phyloP scores from a whole-genome alignment of 768 basidiomycete genomes.

The Tricholoma saponaceum region DNA sequence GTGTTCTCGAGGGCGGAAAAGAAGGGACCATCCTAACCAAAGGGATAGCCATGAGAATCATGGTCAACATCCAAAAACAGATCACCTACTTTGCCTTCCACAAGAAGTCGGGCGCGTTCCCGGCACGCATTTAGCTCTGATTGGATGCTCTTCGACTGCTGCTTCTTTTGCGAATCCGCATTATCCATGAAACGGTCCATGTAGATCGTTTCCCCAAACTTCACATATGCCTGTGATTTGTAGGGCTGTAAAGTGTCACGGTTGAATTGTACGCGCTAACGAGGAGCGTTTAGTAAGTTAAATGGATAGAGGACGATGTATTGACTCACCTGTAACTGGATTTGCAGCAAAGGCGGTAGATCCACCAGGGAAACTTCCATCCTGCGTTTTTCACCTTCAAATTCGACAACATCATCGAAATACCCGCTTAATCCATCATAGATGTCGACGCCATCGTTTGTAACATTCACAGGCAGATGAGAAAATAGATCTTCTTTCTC shows the following conservation, averaged over 20 bases:
- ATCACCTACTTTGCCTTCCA: constrained; percentile 63
- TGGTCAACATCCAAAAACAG: not conserved
- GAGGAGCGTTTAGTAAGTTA: constrained; percentile 6
- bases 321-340: constrained; percentile 82
- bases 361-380: constrained; percentile 88
- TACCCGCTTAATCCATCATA: constrained; percentile 92
- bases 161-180: constrained; percentile 67
- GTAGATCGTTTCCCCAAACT: constrained; percentile 80
- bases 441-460: constrained; percentile 83
- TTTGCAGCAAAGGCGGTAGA: constrained; percentile 86
- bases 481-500: constrained; percentile 93
- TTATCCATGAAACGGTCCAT: constrained; percentile 91
- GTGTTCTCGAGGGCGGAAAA: constrained; percentile 52
- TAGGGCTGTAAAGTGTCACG: constrained; percentile 86
- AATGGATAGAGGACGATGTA: not conserved
- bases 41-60: not conserved
- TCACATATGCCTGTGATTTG: constrained; percentile 95
- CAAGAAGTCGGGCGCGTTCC: constrained; percentile 63
- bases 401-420: constrained; percentile 85
- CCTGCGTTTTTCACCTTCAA: constrained; percentile 79
- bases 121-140: constrained; percentile 57
- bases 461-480: constrained; percentile 90
- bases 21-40: constrained; percentile 55
- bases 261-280: constrained; percentile 90
- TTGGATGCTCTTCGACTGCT: constrained; percentile 67